Evolutionary conservation across 306 rosid genomes (phyloP).

Genomic region (Trichosanthes cucumerina): DNA sequence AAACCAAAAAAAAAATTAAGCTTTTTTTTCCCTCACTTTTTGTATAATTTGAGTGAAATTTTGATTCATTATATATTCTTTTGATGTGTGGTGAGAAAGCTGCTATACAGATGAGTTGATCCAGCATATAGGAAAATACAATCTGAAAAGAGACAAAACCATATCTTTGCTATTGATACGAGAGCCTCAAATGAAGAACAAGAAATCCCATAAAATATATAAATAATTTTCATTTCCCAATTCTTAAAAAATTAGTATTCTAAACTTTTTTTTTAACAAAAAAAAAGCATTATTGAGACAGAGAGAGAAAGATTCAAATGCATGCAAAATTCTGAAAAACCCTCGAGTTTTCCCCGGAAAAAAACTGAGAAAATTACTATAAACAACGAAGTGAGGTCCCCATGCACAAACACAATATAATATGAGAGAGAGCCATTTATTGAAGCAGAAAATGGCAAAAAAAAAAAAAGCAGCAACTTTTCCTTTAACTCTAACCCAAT

Average conservation of each 20-base stretch:
- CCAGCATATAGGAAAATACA: background rate
- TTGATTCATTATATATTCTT: background rate
- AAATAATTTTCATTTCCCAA: background rate
- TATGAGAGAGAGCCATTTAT: background rate
- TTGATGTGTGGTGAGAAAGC: constrained; percentile 7
- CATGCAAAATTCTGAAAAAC: background rate
- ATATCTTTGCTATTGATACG: background rate
- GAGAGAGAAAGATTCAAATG: background rate
- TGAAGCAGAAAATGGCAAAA: background rate
- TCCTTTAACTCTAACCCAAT: background rate
- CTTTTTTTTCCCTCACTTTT: background rate
- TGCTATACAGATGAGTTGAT: background rate
- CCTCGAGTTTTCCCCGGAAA: background rate
- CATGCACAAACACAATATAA: background rate
- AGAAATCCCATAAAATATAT: background rate
- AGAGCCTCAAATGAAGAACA: constrained; percentile 3
- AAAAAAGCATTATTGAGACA: background rate
- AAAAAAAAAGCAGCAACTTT: background rate
- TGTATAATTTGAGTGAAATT: background rate
- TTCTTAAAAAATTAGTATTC: background rate
- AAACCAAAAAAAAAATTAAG: background rate
- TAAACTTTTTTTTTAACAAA: background rate
- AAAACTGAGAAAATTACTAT: background rate
- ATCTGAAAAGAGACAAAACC: background rate
- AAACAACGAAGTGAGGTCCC: background rate